Evolutionary conservation across 768 basidiomycete species (phyloP), one percentile per base, ranked within the genome.

Genomic region (Leccinellum luteum): DNA sequence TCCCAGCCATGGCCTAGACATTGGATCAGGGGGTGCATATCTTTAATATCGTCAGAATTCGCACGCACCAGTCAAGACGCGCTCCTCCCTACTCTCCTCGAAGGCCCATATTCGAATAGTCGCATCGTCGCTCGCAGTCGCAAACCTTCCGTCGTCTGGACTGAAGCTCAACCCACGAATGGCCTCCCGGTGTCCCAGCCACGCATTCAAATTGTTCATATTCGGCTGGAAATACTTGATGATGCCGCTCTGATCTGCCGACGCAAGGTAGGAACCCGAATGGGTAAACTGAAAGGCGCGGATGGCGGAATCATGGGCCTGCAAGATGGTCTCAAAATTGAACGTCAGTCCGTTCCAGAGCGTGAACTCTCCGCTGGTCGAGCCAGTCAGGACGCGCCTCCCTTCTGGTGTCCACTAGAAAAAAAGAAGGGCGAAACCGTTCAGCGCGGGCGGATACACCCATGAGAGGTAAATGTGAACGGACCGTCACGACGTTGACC

Each of bases 151-250:
- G 69, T 99, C 97, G 68, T 97, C 87, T 14, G 95, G 94, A 65
- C 92, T 91, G 72, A 96, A 98, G 59, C 84, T 90, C 34, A 98
- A 77, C 0, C 93, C 94, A 35, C 96, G 84, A 58, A 98, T 91
- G 7, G 94, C 92, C 73, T 98, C 96, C n/a, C 89, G 81, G 53
- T 97, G 96, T 0, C 94, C 97, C 47, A 88, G 82, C 85, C 94
- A 96, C 17, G 92, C 92, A 6, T 90, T 92, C 64, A 99, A 76
- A 71, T 99, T 99, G 79, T 98, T 99, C 91, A 98, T 94, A 73
- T 98, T 97, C 32, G 93, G 93, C 63, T 98, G 94, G 69, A 98
- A 99, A 76, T 98, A 99, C 74, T 99, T 99, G 80, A 99, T 94
- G 58, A 93, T 82, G 9, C 97, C 97, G 35, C 79, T 85, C 71